Evolutionary conservation across 2,329 filamentous ascomycete genomes (phyloP).

Genomic region (Colletotrichum sansevieriae): DNA sequence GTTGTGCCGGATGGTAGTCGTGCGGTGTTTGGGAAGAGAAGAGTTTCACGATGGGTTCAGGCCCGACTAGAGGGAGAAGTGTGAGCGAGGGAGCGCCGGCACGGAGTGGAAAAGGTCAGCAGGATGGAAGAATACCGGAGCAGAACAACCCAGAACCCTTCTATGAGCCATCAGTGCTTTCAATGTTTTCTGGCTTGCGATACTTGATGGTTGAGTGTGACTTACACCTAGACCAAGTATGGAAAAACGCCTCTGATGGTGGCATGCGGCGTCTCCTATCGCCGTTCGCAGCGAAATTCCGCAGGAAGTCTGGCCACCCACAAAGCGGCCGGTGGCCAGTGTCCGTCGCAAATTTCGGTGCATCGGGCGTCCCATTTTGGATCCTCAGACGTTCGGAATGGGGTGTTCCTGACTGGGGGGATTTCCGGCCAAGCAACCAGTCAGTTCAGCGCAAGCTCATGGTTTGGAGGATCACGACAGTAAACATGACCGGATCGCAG

Average conservation of each 20-base stretch:
- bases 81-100: constrained; percentile 9
- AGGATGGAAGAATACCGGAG: not conserved
- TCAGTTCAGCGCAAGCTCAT: not conserved
- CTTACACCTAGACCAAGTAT: not conserved
- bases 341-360: constrained; percentile 13
- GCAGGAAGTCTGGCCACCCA: not conserved
- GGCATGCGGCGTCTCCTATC: constrained; percentile 1
- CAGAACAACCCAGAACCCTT: not conserved
- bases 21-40: constrained; percentile 2
- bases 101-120: constrained; percentile 5
- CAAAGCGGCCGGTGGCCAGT: not conserved
- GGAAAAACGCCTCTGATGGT: not conserved
- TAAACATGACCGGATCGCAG: constrained; percentile 1
- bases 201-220: not conserved
- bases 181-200: not conserved
- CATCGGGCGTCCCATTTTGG: constrained; percentile 11
- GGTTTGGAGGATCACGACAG: constrained; percentile 9
- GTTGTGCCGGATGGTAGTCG: not conserved
- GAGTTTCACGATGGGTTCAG: constrained; percentile 37
- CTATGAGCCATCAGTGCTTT: not conserved
- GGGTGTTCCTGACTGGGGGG: constrained; percentile 10
- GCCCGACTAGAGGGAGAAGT: not conserved
- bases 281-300: not conserved
- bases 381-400: constrained; percentile 23
- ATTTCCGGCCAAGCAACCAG: constrained; percentile 4